Percentiles rank a stretch among this genome's conserved stretches.
phyloP scores from a whole-genome alignment of 805 yeast genomes.

The Saturnispora kantuleensis region DNA sequence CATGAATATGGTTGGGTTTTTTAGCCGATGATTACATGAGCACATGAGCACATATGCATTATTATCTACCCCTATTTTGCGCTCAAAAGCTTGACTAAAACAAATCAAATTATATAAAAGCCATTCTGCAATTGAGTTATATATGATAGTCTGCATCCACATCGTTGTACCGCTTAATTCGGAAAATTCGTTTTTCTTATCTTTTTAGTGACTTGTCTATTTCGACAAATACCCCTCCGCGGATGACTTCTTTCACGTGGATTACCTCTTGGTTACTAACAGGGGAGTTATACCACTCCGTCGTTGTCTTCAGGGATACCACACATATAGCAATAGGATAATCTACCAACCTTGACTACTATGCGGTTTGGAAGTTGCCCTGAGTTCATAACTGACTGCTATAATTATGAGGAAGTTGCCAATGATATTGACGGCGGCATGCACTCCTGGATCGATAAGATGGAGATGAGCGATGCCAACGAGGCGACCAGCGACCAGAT shows the following conservation, averaged over 20 bases:
- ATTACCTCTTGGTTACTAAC: too few relatives aligned
- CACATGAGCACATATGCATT: not conserved
- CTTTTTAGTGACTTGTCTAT: too few relatives aligned
- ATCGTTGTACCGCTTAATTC: too few relatives aligned
- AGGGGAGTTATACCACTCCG: too few relatives aligned
- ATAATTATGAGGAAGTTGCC: not conserved
- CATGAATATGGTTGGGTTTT: not conserved
- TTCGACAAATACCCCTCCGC: too few relatives aligned
- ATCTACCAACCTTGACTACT: not conserved
- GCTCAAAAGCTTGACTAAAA: too few relatives aligned
- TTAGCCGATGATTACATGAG: not conserved
- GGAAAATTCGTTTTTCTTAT: too few relatives aligned
- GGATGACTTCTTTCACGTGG: too few relatives aligned
- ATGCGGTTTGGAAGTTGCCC: conserved; percentile 9
- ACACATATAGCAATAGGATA: not conserved
- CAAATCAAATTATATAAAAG: too few relatives aligned
- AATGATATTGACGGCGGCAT: too few relatives aligned
- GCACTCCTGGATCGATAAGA: not conserved
- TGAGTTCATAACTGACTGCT: conserved; percentile 8
- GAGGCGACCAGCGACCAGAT: not conserved
- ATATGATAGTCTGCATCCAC: too few relatives aligned
- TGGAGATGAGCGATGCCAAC: not conserved
- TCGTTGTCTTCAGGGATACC: not conserved
- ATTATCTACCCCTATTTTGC: not conserved
- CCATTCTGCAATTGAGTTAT: too few relatives aligned